These are phyloP conservation scores for Penicillium macrosclerotiorum DNA, from an alignment of 495 filamentous ascomycete species.

Conservation along the genomic window DNA sequence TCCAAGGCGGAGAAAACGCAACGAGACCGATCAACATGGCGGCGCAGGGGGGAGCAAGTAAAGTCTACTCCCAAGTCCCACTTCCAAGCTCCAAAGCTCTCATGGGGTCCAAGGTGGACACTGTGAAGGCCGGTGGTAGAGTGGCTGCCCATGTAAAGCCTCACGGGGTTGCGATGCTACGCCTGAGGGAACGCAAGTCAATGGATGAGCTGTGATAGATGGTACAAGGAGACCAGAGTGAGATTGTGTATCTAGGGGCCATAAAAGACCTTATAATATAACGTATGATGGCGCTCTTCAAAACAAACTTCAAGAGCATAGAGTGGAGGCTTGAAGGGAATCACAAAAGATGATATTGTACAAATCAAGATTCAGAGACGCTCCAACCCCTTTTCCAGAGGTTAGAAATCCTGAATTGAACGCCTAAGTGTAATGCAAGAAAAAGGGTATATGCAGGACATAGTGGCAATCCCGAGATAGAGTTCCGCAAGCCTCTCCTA, in stretches of 20 bases:
- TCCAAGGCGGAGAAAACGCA: slow-evolving; percentile 27
- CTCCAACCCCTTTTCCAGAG: slow-evolving; percentile 7
- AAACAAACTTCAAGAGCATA: no score
- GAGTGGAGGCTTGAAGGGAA: slow-evolving; percentile 21
- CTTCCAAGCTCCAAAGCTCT: slow-evolving; percentile 26
- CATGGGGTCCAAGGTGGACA: slow-evolving; percentile 43
- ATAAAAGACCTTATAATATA: no score
- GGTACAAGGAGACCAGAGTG: background rate
- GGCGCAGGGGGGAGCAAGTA: slow-evolving; percentile 36
- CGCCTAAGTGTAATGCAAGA: slow-evolving; percentile 10
- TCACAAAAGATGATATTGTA: slow-evolving; percentile 17
- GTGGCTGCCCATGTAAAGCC: slow-evolving; percentile 37
- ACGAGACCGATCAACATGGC: slow-evolving; percentile 34
- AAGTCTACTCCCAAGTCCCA: slow-evolving; percentile 35
- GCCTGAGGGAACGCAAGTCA: slow-evolving; percentile 41
- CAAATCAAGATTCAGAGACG: slow-evolving; percentile 4
- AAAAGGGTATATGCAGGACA: slow-evolving; percentile 2
- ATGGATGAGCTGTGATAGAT: slow-evolving; percentile 43
- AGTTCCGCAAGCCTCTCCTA: no score
- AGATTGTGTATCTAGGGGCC: slow-evolving; percentile 4
- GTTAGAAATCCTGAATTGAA: slow-evolving; percentile 7
- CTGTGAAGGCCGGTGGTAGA: slow-evolving; percentile 35
- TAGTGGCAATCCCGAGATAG: no score
- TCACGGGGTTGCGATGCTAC: slow-evolving; percentile 47
- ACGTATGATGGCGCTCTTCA: no score